Base-by-base conservation (phyloP, 2,329 filamentous ascomycete genomes). In the Penicillium polonicum region DNA sequence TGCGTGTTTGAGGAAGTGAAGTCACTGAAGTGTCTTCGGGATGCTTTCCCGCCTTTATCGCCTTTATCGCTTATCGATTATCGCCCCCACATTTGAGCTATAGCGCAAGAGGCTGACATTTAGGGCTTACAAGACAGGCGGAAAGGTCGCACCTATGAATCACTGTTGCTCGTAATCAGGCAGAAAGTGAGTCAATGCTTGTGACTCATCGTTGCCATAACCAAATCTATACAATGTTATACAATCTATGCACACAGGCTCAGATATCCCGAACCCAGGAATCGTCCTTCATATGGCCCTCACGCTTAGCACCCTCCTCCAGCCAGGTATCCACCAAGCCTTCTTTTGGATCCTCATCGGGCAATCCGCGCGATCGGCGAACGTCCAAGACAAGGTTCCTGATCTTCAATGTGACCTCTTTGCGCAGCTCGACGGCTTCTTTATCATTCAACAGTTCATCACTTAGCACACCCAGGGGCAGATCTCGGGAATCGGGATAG, bases 301-400 rank as follows among this genome's bases (percentile, higher is more conserved):
- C 82, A 35, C 74, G 70, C 60, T 78, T 79, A 0, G 72, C 72
- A 0, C 83, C 83, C 68, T 85, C 85, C 62, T 77, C 74, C 36
- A 83, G 79, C 88, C 91, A 97, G 1, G 92, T 96, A 74, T 93
- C 90, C 0, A 89, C 91, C 29, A 92, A 76, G 9, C 86, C 88
- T 48, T 87, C 83, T 64, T 89, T 87, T 0, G 89, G 87, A 65
- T 96, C 90, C 65, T 95, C 88, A 59, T 96, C 91, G 0, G 89
- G 84, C 60, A 89, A 85, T 1, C 92, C 92, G 57, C 89, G 78
- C 44, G 82, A 82, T 62, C 85, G 81, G 60, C 93, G 83, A 23
- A 97, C 82, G 67, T 91, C 90, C 51, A 93, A 76, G 3, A 99
- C 88, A 71, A 95, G 89, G 55, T 89, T 83, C 48, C 94, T 83